Base-by-base conservation (phyloP, 805 yeast genomes). In the Suhomyces xylopsoci region DNA sequence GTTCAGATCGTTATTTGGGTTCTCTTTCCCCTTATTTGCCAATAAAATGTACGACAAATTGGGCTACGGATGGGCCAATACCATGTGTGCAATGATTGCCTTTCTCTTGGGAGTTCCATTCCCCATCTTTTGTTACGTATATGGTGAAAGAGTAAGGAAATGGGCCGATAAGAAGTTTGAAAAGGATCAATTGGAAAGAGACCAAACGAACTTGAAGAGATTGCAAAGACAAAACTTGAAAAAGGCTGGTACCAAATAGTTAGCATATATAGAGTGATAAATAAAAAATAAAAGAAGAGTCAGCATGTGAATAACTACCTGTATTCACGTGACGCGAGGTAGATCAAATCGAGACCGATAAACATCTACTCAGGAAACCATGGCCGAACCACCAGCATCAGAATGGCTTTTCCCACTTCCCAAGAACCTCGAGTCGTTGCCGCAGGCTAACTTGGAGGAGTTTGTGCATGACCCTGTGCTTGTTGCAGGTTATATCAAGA, bases 31-130 rank as follows among this genome's bases (percentile, higher is more conserved):
- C 6, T 68, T 85, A 42, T 83, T 84, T 65, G 88, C 87, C 2
- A 66, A 73, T 7, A 69, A 77, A 7, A 80, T 86, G 85, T 87
- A 83, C 63, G 67, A 66, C 45, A 65, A 53, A 8, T 65, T 87
- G 45, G 85, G 85, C 19, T 84, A 83, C 58, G 89, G 88, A 5
- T 85, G 90, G 90, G 88, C 88, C 22, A 81, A 81, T 62, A 80
- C 88, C 0, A 63, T 86, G 59, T 81, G 84, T 64, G 90, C 80
- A 0, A 71, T 84, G 41, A 65, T 85, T 48, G 85, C 80, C 7
- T 54, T 84, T 14, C 77, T 76, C 0, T 69, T 85, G 49, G 88
- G 90, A 8, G 68, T 84, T n/a, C 90, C 91, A 2, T 81, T 81
- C 71, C 90, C 91, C 3, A 61, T 83, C 14, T 76, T 81, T 52